phyloP scores from a whole-genome alignment of 179 eudicot genomes.

The Spinacia oleracea region DNA sequence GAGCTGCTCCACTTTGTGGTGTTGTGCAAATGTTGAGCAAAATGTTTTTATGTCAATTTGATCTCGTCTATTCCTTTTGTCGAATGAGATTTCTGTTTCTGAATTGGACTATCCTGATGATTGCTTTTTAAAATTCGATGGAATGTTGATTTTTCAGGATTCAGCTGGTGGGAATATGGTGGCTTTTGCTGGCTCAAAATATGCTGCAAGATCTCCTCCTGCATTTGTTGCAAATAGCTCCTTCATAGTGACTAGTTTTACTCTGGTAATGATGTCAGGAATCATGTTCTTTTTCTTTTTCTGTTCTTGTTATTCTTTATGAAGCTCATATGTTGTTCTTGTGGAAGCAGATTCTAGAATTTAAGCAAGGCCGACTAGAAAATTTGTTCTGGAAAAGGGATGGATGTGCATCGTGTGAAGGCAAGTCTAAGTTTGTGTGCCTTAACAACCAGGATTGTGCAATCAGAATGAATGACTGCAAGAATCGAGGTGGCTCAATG shows the following conservation, averaged over 20 bases:
- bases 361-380: conserved; percentile 74
- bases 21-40: background rate
- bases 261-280: conserved; percentile 61
- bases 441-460: conserved; percentile 84
- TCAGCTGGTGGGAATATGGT: conserved; percentile 79
- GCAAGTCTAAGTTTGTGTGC: conserved; percentile 70
- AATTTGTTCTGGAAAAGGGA: conserved; percentile 93
- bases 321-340: background rate
- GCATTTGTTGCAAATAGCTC: conserved; percentile 75
- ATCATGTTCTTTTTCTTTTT: background rate
- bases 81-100: background rate
- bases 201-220: conserved; percentile 92
- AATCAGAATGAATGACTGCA: conserved; percentile 57
- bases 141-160: conserved; percentile 42
- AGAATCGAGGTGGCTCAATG: conserved; percentile 59
- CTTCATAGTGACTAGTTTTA: conserved; percentile 77
- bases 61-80: background rate
- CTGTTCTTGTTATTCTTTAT: background rate
- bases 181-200: conserved; percentile 94
- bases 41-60: background rate
- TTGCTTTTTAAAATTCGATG: background rate
- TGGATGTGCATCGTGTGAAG: conserved; percentile 81
- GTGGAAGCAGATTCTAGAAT: conserved; percentile 69
- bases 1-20: background rate
- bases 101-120: background rate